These are phyloP conservation scores for Aethionema arabicum DNA, from an alignment of 345 rosid species.

Conservation along the genomic window DNA sequence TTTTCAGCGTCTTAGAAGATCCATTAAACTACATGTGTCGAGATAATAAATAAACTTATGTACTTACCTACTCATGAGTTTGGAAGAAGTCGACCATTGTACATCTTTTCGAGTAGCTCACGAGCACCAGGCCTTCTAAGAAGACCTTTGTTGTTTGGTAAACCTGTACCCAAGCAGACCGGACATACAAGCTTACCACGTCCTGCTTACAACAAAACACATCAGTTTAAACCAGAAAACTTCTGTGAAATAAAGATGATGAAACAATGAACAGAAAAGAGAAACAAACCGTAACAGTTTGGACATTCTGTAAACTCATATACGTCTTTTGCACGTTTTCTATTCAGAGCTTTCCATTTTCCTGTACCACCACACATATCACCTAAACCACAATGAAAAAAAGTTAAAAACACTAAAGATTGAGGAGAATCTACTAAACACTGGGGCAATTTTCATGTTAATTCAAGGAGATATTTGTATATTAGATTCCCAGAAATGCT, in stretches of 20 bases:
- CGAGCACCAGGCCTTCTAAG: constrained; percentile 87
- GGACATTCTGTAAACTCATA: constrained; percentile 96
- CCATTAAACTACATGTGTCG: not conserved
- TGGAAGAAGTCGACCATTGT: constrained; percentile 81
- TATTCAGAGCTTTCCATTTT: constrained; percentile 96
- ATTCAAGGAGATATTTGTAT: not conserved
- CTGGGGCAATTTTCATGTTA: not conserved
- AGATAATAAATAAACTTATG: not conserved
- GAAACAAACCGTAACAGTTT: constrained; percentile 74
- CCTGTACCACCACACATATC: constrained; percentile 99
- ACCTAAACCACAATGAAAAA: constrained; percentile 45
- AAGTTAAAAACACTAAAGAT: not conserved
- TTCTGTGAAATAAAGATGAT: no score
- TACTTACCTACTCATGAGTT: constrained; percentile 50
- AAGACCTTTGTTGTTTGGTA: constrained; percentile 92
- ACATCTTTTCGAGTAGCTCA: constrained; percentile 88
- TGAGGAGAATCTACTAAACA: not conserved
- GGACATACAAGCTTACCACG: constrained; percentile 96
- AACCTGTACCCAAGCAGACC: constrained; percentile 86
- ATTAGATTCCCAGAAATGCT: not conserved
- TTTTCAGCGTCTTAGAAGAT: not conserved
- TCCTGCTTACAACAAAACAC: constrained; percentile 47
- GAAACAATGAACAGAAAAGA: constrained; percentile 3
- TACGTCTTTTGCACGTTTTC: constrained; percentile 95
- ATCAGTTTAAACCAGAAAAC: not conserved